Evolutionary conservation across 2,329 filamentous ascomycete species (phyloP), one percentile per base, ranked within the genome.

Genomic region (Hymenoscyphus fraxineus): DNA sequence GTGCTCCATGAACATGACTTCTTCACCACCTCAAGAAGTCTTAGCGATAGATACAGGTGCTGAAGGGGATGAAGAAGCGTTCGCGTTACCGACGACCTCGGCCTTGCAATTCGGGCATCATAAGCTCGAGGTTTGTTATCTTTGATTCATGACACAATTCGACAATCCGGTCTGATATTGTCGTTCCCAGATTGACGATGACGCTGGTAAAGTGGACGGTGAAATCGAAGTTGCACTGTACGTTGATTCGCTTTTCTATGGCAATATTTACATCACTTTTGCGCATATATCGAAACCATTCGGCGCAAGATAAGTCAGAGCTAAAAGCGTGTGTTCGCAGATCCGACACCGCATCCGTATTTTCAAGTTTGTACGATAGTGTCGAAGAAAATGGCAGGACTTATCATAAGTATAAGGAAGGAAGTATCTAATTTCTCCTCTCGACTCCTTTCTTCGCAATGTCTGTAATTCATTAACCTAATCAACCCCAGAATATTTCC

Each of bases 401-500:
- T n/a, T 69, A 69, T 59, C 68, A 69, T 44, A 64, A 63, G 35
- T 69, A 69, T 31, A 66, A 66, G 32, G 64, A 66, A 61, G 68
- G 68, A 31, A 44, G 40, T 44, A 44, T n/a, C 7, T 6, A 16
- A 16, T 44, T 7, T n/a, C 16, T n/a, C 13, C 40, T 16, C 40
- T 12, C 15, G 3, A 27, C 22, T n/a, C 40, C 3, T n/a, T n/a
- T 44, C 15, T 6, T 4, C n/a, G n/a, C n/a, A n/a, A n/a, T n/a
- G n/a, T n/a, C n/a, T n/a, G n/a, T n/a, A n/a, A n/a, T n/a, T n/a
- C n/a, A n/a, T n/a, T n/a, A n/a, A n/a, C n/a, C n/a, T n/a, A 12
- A 44, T 13, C 16, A 44, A 44, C 1, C 40, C 16, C 13, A 44
- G 70, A 73, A 12, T 86, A 86, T 70, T 81, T 80, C 63, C 83